Evolutionary conservation across 129 eudicot species (phyloP), one percentile per base, ranked within the genome.

Genomic region (Erigeron canadensis): DNA sequence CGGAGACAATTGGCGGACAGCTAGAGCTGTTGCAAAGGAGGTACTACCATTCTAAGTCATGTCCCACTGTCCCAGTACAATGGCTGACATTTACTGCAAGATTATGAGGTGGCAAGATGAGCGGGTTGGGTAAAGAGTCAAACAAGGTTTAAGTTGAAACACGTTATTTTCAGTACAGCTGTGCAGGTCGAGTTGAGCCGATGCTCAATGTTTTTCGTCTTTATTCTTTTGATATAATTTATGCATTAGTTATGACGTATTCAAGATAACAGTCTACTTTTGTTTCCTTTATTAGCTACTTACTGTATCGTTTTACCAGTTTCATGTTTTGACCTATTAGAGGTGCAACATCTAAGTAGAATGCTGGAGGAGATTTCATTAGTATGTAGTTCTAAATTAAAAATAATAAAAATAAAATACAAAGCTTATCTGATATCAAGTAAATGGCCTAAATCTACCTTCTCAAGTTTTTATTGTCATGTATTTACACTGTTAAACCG

Each of bases 1-100:
- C 5, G 99, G 99, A 78, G 99, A 95, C 82, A 95, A 95, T 65
- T 81, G 97, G 96, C 85, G 99, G 81, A 94, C 99, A 0, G 99
- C 99, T 70, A 75, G 72, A 47, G 96, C 99, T 65, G 99, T 90
- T 58, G 99, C 97, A 34, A 90, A 83, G 57, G 97, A 90, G 97
- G 99, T 95, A 45, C 42, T 21, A 45, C 18, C 16, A 16, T 70
- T 21, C 19, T 65, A 41, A 63, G 11, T 63, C 8, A 15, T 28
- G 34, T 28, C 34, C 34, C 34, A 28, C 34, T 28, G 34, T 28
- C 34, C 34, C 34, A 28, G 34, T 1, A 28, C 2, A 3, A 28
- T 28, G 34, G 3, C 34, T 28, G 34, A 28, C 34, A 28, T 28
- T 28, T 28, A 28, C 34, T 28, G 34, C 34, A 28, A 28, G 34